Conservation (phyloP, 139 green algal genomes). For the Zygnema circumcarinatum region DNA sequence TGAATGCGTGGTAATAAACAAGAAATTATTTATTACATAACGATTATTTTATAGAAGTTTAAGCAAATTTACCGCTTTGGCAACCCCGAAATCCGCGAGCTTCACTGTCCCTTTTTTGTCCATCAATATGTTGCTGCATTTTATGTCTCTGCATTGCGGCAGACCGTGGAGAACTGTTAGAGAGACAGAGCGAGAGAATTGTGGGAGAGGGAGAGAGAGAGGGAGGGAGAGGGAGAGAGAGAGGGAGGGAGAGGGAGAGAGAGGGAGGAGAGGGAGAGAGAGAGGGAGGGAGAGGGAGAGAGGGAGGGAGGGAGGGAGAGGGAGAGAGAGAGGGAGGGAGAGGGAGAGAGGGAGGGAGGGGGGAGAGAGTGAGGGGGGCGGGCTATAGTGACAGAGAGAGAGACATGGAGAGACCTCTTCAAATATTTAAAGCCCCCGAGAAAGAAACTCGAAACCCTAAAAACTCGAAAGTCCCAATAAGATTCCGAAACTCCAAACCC, state of each 20-base stretch:
- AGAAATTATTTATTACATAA: too few species aligned
- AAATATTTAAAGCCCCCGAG: too few species aligned
- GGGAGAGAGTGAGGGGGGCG: too few species aligned
- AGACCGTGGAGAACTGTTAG: neutral
- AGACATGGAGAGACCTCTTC: too few species aligned
- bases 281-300: neutral
- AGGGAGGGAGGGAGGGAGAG: neutral
- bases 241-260: neutral
- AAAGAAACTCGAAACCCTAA: too few species aligned
- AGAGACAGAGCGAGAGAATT: neutral
- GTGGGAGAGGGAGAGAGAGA: neutral
- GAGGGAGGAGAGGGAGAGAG: neutral
- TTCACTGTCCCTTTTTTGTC: slow-evolving; percentile 53
- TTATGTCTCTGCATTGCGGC: slow-evolving; percentile 47
- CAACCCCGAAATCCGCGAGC: slow-evolving; percentile 54
- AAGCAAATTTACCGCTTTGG: slow-evolving; percentile 23
- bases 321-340: neutral
- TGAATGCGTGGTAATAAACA: too few species aligned
- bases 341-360: neutral
- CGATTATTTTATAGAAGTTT: too few species aligned
- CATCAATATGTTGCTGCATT: slow-evolving; percentile 55
- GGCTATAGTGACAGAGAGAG: too few species aligned
- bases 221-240: slow-evolving; percentile 13
- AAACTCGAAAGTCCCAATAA: too few species aligned
- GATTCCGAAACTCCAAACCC: too few species aligned